These are phyloP conservation scores for Arthrocladium fulminans DNA, from an alignment of 2,329 filamentous ascomycete species.

Conservation along the genomic window DNA sequence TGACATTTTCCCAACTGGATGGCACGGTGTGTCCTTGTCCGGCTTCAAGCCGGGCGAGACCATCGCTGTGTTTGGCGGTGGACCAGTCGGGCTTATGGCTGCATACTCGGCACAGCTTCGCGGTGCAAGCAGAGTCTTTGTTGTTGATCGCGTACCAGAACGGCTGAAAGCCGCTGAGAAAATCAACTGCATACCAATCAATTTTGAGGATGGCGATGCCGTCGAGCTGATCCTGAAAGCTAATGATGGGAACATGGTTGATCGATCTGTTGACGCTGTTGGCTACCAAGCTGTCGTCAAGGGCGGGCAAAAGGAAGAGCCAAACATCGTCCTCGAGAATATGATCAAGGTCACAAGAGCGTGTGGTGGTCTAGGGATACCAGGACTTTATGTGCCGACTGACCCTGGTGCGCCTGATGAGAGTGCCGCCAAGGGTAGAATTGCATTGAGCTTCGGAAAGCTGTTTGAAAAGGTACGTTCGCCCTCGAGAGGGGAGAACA, in stretches of 20 bases:
- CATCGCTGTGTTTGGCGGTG: conserved; percentile 55
- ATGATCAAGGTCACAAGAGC: conserved; percentile 55
- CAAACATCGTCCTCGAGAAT: conserved; percentile 55
- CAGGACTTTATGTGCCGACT: conserved; percentile 40
- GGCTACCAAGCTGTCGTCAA: conserved; percentile 55
- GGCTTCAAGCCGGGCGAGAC: conserved; percentile 42
- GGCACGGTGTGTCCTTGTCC: conserved; percentile 30
- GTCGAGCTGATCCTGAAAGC: conserved; percentile 52
- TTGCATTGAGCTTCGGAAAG: conserved; percentile 57
- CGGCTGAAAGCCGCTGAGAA: conserved; percentile 51
- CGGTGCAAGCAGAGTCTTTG: conserved; percentile 52
- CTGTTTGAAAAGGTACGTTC: conserved; percentile 56
- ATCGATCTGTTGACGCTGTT: conserved; percentile 56
- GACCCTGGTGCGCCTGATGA: conserved; percentile 57
- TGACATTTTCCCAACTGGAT: conserved; percentile 35
- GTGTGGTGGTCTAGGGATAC: conserved; percentile 54
- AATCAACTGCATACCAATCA: conserved; percentile 52
- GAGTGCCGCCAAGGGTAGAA: conserved; percentile 53
- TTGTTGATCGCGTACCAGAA: conserved; percentile 53
- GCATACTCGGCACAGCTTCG: conserved; percentile 54
- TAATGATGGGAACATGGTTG: conserved; percentile 51
- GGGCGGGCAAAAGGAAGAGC: conserved; percentile 50
- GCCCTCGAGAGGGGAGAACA: too few relatives aligned
- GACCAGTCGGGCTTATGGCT: conserved; percentile 57
- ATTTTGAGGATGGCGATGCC: conserved; percentile 53